Conservation (phyloP, 2,329 filamentous ascomycete species). For the Colletotrichum endophyticum region DNA sequence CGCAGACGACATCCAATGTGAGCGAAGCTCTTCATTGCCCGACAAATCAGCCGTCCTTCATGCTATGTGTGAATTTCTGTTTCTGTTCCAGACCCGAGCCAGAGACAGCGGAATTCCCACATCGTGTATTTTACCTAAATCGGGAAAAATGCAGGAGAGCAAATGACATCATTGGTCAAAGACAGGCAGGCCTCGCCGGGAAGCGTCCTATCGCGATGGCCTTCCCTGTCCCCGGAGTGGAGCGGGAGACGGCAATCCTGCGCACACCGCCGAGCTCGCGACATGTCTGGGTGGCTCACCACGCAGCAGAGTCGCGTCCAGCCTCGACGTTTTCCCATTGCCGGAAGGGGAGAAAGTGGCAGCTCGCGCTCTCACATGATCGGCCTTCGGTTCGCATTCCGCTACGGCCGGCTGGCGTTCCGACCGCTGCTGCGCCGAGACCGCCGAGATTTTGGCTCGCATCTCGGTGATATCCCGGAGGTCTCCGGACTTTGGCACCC, state of each 20-base stretch:
- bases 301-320: background rate
- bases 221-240: background rate
- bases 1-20: background rate
- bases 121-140: constrained; percentile 5
- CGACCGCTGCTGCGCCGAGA: constrained; percentile 1
- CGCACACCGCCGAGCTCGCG: constrained; percentile 2
- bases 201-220: background rate
- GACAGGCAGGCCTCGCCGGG: background rate
- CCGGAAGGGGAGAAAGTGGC: background rate
- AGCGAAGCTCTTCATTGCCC: background rate
- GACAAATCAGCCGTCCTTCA: background rate
- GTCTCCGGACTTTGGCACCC: background rate
- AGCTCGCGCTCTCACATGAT: constrained; percentile 8
- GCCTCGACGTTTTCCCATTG: background rate
- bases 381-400: background rate
- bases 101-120: background rate
- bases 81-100: background rate
- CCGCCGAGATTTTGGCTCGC: background rate
- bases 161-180: constrained; percentile 10
- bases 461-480: constrained; percentile 19
- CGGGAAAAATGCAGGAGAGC: background rate
- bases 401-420: background rate
- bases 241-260: background rate
- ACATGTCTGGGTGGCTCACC: background rate
- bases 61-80: background rate